phyloP scores from a whole-genome alignment of 2,329 filamentous ascomycete species.

The Pseudocercospora eumusae region DNA sequence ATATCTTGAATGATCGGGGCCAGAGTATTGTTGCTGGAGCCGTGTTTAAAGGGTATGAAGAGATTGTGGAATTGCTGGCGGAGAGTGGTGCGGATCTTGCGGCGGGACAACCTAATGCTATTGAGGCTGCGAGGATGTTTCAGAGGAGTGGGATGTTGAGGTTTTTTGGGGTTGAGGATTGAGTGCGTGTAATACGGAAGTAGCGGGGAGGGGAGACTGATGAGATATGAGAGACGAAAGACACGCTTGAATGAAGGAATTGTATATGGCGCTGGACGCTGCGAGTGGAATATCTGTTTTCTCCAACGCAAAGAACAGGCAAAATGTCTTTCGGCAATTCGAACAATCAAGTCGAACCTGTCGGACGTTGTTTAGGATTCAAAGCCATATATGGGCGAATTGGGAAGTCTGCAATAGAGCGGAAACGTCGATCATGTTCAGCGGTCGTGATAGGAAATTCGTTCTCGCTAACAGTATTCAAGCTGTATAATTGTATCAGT shows the following conservation, averaged over 20 bases:
- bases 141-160: conserved; percentile 42
- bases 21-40: conserved; percentile 71
- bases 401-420: too few species aligned
- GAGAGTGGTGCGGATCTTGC: conserved; percentile 46
- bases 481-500: not conserved
- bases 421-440: too few species aligned
- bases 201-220: not conserved
- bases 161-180: conserved; percentile 39
- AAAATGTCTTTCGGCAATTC: too few species aligned
- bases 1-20: conserved; percentile 66
- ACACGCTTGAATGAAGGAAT: not conserved
- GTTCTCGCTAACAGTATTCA: not conserved
- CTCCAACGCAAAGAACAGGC: too few species aligned
- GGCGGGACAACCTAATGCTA: conserved; percentile 49
- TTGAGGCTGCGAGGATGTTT: conserved; percentile 52
- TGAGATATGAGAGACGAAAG: not conserved
- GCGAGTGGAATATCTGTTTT: too few species aligned
- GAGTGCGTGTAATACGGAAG: not conserved
- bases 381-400: too few species aligned
- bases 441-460: too few species aligned
- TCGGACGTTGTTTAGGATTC: too few species aligned
- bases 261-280: not conserved
- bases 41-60: conserved; percentile 70
- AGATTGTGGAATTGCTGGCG: conserved; percentile 59
- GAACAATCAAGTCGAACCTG: too few species aligned